Base-by-base conservation (phyloP, 768 basidiomycete species). In the Lactarius indigo region DNA sequence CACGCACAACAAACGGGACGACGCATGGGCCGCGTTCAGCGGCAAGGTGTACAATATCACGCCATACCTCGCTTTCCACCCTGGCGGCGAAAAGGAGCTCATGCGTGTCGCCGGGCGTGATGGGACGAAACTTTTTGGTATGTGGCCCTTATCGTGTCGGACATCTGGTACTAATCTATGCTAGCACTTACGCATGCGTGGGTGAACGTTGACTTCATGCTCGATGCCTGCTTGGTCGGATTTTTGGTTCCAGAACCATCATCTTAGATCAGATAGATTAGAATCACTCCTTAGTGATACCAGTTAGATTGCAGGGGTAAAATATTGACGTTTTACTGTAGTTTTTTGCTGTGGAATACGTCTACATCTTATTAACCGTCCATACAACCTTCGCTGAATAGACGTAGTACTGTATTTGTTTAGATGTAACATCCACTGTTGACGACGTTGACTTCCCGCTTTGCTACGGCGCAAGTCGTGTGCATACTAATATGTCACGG, bases 31-130 rank as follows among this genome's bases (percentile, higher is more conserved):
- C 17, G 89, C 87, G 0, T 87, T 98, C 79, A 86, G 89, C 71
- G 95, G 94, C 63, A 95, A 92, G 74, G 95, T 99, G 20, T 99
- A 99, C 79, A 98, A 98, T 74, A 92, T 99, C 59, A 95, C 94
- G 2, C 85, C 91, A 0, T 99, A 97, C 77, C 77, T 97, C 7
- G 79, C 88, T 2, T 99, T 88, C 72, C 96, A 98, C 76, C 96
- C 96, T 1, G 96, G 96, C 7, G 96, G 96, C 17, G 94, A 90
- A 79, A 89, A 87, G 70, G 94, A 98, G 75, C 80, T 99, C 54
- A 91, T 99, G 93, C 85, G 96, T 23, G 91, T 91, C 26, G 97
- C 96, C 10, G 97, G 97, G 1, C 82, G 94, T 64, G 97, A 99
- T 73, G 97, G 96, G 15, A 94, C 95, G 0, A 90, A 92, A 74